Percentiles rank a stretch among this genome's conserved stretches.
phyloP scores from a whole-genome alignment of 345 rosid species.

The Eucalyptus regnans region DNA sequence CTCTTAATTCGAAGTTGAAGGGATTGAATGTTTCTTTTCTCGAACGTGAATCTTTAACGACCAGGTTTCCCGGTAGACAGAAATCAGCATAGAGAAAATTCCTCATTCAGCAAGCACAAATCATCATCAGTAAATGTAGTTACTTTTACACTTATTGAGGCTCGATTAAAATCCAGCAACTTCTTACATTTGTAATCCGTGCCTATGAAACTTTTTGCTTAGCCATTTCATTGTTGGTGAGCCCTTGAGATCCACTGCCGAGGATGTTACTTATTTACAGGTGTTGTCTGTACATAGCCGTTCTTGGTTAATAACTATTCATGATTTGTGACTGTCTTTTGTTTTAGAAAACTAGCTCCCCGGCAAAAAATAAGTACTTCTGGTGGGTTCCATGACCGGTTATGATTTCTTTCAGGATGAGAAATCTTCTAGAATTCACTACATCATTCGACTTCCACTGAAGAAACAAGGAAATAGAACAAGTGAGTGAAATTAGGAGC shows the following conservation, averaged over 20 bases:
- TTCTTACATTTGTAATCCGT: neutral
- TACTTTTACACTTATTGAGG: constrained; percentile 1
- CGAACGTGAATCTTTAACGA: neutral
- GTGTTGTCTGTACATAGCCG: neutral
- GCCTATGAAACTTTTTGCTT: neutral
- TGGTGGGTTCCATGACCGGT: neutral
- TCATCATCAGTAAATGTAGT: constrained; percentile 11
- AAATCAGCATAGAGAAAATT: neutral
- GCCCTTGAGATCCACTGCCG: neutral
- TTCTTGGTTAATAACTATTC: neutral
- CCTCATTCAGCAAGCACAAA: constrained; percentile 11
- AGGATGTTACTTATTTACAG: neutral
- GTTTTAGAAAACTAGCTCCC: neutral
- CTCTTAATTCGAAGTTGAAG: neutral
- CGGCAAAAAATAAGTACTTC: neutral
- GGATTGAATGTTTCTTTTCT: neutral
- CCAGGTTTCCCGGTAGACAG: constrained; percentile 15
- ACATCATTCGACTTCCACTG: neutral
- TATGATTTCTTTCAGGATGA: neutral
- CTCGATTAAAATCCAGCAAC: neutral
- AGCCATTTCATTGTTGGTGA: neutral
- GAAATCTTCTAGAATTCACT: neutral
- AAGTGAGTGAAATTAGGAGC: neutral
- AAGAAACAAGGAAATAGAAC: neutral
- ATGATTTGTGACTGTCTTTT: neutral